Conservation (phyloP, 228 moss, liverwort and hornwort genomes). For the Sphagnum magellanicum region DNA sequence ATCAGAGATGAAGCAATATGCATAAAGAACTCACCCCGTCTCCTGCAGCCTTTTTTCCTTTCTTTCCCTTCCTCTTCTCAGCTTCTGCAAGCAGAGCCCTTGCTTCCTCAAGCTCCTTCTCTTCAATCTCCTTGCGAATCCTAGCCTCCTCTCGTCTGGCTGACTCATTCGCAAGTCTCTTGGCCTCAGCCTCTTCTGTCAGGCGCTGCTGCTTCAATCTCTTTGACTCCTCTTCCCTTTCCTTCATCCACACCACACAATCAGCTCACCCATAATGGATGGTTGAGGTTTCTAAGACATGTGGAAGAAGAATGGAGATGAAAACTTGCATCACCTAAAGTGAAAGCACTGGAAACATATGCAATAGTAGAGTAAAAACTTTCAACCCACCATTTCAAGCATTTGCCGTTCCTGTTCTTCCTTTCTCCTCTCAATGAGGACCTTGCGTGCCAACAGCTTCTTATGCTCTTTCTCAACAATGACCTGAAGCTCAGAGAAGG, state of each 20-base stretch:
- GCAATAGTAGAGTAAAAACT: too few species aligned
- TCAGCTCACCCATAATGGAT: too few species aligned
- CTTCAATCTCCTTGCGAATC: constrained; percentile 89
- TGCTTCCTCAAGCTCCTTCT: constrained; percentile 91
- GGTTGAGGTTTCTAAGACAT: too few species aligned
- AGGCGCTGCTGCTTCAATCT: constrained; percentile 86
- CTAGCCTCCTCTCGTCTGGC: constrained; percentile 89
- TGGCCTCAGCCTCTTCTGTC: constrained; percentile 95
- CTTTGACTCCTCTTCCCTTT: constrained; percentile 92
- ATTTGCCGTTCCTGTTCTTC: constrained; percentile 98
- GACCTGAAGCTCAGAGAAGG: constrained; percentile 69
- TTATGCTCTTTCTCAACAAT: constrained; percentile 94
- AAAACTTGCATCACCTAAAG: too few species aligned
- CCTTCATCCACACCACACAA: constrained; percentile 18
- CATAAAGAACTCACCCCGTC: constrained; percentile 56
- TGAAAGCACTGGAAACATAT: too few species aligned
- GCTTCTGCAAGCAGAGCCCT: constrained; percentile 77
- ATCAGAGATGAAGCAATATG: not conserved
- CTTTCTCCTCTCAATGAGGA: constrained; percentile 94
- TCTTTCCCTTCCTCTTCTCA: constrained; percentile 80
- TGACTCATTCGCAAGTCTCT: constrained; percentile 86
- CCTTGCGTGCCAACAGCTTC: constrained; percentile 92
- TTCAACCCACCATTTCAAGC: constrained; percentile 77
- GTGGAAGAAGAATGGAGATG: too few species aligned
- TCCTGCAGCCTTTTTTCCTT: constrained; percentile 56